Evolutionary conservation across 352 stramenopile species (phyloP).

Genomic region (Globisporangium cederbergense): DNA sequence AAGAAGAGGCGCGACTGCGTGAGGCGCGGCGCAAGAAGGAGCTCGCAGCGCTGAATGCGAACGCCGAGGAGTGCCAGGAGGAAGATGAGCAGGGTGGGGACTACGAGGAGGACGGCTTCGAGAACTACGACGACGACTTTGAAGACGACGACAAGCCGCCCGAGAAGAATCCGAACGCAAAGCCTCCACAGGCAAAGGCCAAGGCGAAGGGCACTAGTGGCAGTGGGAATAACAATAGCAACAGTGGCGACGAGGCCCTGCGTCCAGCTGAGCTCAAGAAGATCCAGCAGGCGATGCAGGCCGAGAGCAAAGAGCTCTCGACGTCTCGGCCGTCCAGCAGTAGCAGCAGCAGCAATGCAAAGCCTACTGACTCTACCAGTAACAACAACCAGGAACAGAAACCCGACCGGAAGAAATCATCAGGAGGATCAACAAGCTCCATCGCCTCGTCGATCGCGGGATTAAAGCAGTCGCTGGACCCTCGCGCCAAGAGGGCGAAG

Average conservation of each 20-base stretch:
- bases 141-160: constrained; percentile 31
- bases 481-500: constrained; percentile 51
- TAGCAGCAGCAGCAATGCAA: constrained; percentile 16
- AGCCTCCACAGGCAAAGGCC: constrained; percentile 19
- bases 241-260: constrained; percentile 17
- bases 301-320: constrained; percentile 50
- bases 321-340: constrained; percentile 23
- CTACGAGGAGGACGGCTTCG: constrained; percentile 67
- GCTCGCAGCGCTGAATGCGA: constrained; percentile 56
- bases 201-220: constrained; percentile 6
- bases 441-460: constrained; percentile 69
- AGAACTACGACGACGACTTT: constrained; percentile 63
- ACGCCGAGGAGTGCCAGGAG: constrained; percentile 66
- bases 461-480: constrained; percentile 68
- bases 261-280: constrained; percentile 36
- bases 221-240: constrained; percentile 1
- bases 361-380: neutral
- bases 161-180: constrained; percentile 12
- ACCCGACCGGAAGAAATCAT: constrained; percentile 10
- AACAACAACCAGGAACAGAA: constrained; percentile 13
- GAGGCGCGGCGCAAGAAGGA: constrained; percentile 50
- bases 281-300: constrained; percentile 61
- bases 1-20: constrained; percentile 43
- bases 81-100: constrained; percentile 45
- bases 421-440: constrained; percentile 17